Percentiles rank a stretch among this genome's conserved stretches.
Conservation (phyloP, 73 alveolate genomes). For the Paramecium primaurelia region DNA sequence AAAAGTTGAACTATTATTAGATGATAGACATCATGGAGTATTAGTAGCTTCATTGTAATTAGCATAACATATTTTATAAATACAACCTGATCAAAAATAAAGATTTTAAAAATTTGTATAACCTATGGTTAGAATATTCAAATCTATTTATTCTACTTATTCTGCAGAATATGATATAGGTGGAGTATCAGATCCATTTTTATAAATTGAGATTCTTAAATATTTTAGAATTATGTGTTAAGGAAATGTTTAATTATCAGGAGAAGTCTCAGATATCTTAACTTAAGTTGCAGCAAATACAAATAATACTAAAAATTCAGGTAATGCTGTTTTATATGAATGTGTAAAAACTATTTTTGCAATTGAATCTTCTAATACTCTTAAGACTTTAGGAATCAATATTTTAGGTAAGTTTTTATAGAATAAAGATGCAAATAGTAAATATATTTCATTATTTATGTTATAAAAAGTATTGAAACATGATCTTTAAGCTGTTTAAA, state of each 20-base stretch:
- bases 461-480: conserved; percentile 48
- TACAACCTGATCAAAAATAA: conserved; percentile 79
- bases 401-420: conserved; percentile 54
- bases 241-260: conserved; percentile 89
- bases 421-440: conserved; percentile 53
- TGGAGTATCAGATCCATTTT: conserved; percentile 99
- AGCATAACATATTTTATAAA: conserved; percentile 80
- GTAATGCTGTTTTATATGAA: conserved; percentile 96
- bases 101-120: conserved; percentile 90
- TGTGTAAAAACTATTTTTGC: conserved; percentile 98
- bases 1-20: conserved; percentile 83
- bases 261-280: conserved; percentile 95
- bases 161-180: conserved; percentile 97
- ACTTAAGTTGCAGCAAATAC: conserved; percentile 98
- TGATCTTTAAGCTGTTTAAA: conserved; percentile 50
- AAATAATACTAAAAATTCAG: conserved; percentile 87
- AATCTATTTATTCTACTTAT: conserved; percentile 90
- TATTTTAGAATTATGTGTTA: conserved; percentile 89
- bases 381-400: conserved; percentile 84
- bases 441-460: conserved; percentile 49
- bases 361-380: conserved; percentile 88
- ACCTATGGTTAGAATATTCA: conserved; percentile 82
- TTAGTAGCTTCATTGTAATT: conserved; percentile 89
- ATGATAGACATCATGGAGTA: conserved; percentile 87
- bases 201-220: conserved; percentile 92